A percentile compares a stretch with the other conserved stretches of the same genome.
phyloP scores from a whole-genome alignment of 176 grass and related monocot species.

The Leersia perrieri region DNA sequence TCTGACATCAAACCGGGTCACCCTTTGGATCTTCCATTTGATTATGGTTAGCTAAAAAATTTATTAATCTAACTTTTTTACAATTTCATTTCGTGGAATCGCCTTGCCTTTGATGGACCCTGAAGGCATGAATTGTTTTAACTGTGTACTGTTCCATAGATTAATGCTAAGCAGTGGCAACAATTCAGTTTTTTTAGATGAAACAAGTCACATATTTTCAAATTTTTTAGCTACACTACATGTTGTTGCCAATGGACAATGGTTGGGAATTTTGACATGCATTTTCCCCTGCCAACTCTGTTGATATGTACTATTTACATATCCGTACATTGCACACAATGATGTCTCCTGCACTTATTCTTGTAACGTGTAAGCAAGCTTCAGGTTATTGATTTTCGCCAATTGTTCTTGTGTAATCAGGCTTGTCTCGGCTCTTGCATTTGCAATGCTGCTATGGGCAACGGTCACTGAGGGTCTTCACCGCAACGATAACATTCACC shows the following conservation, averaged over 20 bases:
- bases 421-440: slow-evolving; percentile 51
- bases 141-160: not conserved
- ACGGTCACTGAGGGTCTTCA: slow-evolving; percentile 54
- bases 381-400: not conserved
- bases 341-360: not conserved
- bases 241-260: slow-evolving; percentile 15
- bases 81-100: not conserved
- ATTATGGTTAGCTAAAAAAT: not conserved
- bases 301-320: not conserved
- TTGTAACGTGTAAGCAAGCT: not conserved
- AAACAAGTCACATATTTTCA: not conserved
- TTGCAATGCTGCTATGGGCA: slow-evolving; percentile 67
- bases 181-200: not conserved
- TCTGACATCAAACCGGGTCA: not conserved
- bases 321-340: not conserved
- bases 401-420: slow-evolving; percentile 42
- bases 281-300: not conserved
- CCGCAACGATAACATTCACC: slow-evolving; percentile 50
- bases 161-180: not conserved
- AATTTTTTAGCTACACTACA: not conserved
- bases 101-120: not conserved
- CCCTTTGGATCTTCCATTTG: not conserved
- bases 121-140: not conserved
- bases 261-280: not conserved
- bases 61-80: not conserved